These are phyloP conservation scores for Aspergillus fumigatiaffinis DNA, from an alignment of 2,329 filamentous ascomycete species.

Conservation along the genomic window DNA sequence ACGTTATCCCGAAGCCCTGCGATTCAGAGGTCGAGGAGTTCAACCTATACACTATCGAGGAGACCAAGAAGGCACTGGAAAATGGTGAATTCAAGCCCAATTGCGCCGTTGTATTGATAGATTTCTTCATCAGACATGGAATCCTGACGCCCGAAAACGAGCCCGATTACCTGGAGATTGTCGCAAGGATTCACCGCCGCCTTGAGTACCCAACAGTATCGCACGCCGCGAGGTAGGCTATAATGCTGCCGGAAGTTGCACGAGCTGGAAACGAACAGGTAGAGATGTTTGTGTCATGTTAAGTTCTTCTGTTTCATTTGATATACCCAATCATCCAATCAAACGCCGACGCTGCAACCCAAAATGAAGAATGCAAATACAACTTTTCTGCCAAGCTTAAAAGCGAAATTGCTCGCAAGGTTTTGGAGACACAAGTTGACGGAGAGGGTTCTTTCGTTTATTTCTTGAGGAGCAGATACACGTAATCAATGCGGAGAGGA, in stretches of 20 bases:
- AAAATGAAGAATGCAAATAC: slow-evolving; percentile 23
- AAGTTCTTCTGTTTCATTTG: slow-evolving; percentile 24
- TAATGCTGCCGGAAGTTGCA: neutral
- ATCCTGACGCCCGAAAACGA: slow-evolving; percentile 77
- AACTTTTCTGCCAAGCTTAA: slow-evolving; percentile 19
- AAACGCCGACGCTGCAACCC: slow-evolving; percentile 42
- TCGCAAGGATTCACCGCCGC: slow-evolving; percentile 68
- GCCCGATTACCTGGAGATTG: slow-evolving; percentile 71
- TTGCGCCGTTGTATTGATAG: slow-evolving; percentile 75
- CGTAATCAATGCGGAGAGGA: slow-evolving; percentile 83
- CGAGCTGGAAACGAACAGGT: neutral
- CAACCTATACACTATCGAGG: slow-evolving; percentile 69
- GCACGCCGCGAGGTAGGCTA: slow-evolving; percentile 14
- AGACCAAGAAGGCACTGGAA: slow-evolving; percentile 67
- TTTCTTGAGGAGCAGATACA: slow-evolving; percentile 94
- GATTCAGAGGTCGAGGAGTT: slow-evolving; percentile 91
- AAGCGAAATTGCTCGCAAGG: neutral
- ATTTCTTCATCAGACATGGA: slow-evolving; percentile 86
- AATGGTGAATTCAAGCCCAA: slow-evolving; percentile 87
- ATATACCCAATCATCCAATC: slow-evolving; percentile 35
- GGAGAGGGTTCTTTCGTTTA: slow-evolving; percentile 35
- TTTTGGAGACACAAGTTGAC: neutral
- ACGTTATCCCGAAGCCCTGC: slow-evolving; percentile 67
- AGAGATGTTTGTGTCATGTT: slow-evolving; percentile 15
- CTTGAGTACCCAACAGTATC: slow-evolving; percentile 73